These are phyloP conservation scores for Cyberlindnera misumaiensis DNA, from an alignment of 805 yeast species.

Conservation along the genomic window DNA sequence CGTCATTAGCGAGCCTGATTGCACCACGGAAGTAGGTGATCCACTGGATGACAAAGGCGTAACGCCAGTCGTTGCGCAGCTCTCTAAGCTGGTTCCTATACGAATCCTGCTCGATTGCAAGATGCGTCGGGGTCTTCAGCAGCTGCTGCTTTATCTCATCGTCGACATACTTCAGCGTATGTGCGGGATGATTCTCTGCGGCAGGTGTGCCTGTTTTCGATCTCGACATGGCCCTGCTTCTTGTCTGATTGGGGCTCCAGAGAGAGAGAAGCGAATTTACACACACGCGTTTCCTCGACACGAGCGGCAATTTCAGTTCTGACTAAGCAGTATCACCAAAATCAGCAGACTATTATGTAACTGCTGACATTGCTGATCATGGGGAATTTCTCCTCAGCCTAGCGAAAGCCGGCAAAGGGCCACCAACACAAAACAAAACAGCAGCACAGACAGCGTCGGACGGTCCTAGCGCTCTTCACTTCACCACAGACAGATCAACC, in stretches of 20 bases:
- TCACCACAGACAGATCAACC: too few relatives aligned
- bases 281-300: too few relatives aligned
- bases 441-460: background rate
- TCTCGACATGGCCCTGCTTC: constrained; percentile 17
- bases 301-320: too few relatives aligned
- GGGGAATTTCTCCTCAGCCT: too few relatives aligned
- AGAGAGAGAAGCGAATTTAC: too few relatives aligned
- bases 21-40: constrained; percentile 45
- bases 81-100: constrained; percentile 25
- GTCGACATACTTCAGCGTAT: constrained; percentile 16
- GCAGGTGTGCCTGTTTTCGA: constrained; percentile 17
- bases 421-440: background rate
- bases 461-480: too few relatives aligned
- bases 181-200: constrained; percentile 23
- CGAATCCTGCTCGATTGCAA: constrained; percentile 32
- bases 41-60: constrained; percentile 46
- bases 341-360: background rate
- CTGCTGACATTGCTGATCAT: background rate
- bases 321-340: too few relatives aligned
- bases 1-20: constrained; percentile 42
- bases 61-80: constrained; percentile 32
- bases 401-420: too few relatives aligned
- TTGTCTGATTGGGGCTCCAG: too few relatives aligned
- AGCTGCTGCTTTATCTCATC: constrained; percentile 31
- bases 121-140: constrained; percentile 32